These are phyloP conservation scores for Vigna trinervia DNA, from an alignment of 306 rosid genomes.

Conservation along the genomic window DNA sequence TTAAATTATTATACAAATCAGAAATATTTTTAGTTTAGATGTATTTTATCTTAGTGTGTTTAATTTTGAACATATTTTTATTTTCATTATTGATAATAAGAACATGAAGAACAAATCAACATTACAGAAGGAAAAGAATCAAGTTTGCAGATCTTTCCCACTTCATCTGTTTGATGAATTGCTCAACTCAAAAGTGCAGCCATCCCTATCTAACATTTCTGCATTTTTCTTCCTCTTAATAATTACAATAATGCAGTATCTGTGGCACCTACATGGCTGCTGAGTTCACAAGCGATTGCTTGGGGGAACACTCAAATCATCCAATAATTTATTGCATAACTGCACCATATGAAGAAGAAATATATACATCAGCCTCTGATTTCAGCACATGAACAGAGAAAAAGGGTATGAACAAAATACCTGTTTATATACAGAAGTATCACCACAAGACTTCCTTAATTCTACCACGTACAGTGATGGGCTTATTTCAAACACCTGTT, in stretches of 20 bases:
- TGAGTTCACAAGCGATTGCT: constrained; percentile 48
- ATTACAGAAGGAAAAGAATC: too few species aligned
- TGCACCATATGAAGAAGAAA: constrained; percentile 49
- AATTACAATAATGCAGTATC: neutral
- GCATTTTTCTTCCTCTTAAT: neutral
- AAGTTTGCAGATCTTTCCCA: too few species aligned
- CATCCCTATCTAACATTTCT: too few species aligned
- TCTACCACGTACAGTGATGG: constrained; percentile 78
- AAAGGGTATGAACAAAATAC: constrained; percentile 48
- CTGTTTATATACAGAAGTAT: constrained; percentile 81
- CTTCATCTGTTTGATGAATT: too few species aligned
- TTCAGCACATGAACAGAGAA: neutral
- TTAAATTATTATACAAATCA: too few species aligned
- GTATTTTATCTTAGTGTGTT: too few species aligned
- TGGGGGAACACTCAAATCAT: constrained; percentile 68
- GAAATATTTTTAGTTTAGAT: too few species aligned
- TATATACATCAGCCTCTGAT: constrained; percentile 19
- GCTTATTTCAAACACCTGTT: constrained; percentile 84
- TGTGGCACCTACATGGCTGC: neutral
- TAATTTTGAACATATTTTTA: too few species aligned
- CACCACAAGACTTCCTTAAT: constrained; percentile 79
- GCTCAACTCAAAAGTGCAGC: too few species aligned
- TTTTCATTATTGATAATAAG: too few species aligned
- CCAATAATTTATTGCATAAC: constrained; percentile 80
- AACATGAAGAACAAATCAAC: too few species aligned